These are phyloP conservation scores for Vitis rotundifolia DNA, from an alignment of 164 flowering plant species.

Conservation along the genomic window DNA sequence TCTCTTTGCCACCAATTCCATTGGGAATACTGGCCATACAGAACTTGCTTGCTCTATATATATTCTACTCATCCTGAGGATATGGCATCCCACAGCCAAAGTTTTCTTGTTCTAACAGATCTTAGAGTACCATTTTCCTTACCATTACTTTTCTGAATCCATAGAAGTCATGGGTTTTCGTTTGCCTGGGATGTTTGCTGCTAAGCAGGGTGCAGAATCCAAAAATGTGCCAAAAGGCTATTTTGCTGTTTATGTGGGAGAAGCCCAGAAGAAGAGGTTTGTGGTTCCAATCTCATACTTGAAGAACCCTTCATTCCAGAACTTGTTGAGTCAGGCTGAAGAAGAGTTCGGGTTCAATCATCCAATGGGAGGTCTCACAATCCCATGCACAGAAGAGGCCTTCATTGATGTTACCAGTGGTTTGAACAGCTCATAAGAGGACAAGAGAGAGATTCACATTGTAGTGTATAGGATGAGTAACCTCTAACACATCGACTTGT, in stretches of 20 bases:
- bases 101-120: too few species aligned
- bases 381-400: constrained; percentile 43
- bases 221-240: constrained; percentile 35
- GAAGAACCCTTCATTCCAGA: constrained; percentile 44
- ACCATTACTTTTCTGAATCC: neutral
- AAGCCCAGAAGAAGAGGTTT: constrained; percentile 29
- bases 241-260: constrained; percentile 43
- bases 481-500: too few species aligned
- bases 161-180: constrained; percentile 2
- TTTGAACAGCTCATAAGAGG: constrained; percentile 17
- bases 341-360: constrained; percentile 52
- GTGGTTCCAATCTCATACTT: constrained; percentile 44
- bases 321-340: constrained; percentile 36
- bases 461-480: too few species aligned
- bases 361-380: constrained; percentile 51
- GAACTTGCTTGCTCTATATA: too few species aligned
- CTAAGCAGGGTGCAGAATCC: neutral
- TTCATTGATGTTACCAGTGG: constrained; percentile 33
- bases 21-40: too few species aligned
- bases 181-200: neutral
- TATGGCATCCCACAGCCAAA: too few species aligned
- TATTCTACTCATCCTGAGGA: too few species aligned
- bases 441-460: neutral
- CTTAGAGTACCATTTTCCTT: neutral
- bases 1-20: too few species aligned